A percentile compares a stretch with the other conserved stretches of the same genome.
Evolutionary conservation across 306 rosid species (phyloP).

Genomic region (Vigna trinervia): DNA sequence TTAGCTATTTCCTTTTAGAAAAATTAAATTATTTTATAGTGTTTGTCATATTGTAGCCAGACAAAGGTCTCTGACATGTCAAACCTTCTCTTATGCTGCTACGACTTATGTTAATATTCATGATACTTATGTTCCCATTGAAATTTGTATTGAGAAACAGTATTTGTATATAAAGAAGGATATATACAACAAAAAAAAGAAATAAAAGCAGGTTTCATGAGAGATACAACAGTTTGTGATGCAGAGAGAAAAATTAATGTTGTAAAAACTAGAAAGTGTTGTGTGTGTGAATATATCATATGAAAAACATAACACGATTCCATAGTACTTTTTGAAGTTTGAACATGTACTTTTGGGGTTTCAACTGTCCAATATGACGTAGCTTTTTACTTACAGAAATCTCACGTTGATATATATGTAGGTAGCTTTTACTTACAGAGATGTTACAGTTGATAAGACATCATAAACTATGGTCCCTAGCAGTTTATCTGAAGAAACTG

Average conservation of each 20-base stretch:
- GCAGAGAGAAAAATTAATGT: neutral
- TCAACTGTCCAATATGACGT: conserved; percentile 33
- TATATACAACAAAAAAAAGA: neutral
- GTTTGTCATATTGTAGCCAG: conserved; percentile 17
- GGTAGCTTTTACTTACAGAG: neutral
- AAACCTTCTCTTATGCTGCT: conserved; percentile 15
- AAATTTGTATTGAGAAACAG: neutral
- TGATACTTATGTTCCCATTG: too few relatives aligned
- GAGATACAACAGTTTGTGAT: neutral
- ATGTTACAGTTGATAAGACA: conserved; percentile 24
- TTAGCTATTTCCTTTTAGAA: neutral
- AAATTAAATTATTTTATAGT: neutral
- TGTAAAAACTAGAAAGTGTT: neutral
- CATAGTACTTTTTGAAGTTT: neutral
- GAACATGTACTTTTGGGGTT: neutral
- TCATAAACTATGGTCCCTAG: conserved; percentile 41
- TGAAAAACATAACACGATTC: neutral
- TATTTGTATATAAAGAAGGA: neutral
- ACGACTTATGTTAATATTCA: too few relatives aligned
- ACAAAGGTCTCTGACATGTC: neutral
- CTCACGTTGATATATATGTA: conserved; percentile 38
- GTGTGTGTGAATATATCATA: neutral
- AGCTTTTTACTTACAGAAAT: neutral
- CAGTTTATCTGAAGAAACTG: conserved; percentile 23
- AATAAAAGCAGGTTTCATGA: too few relatives aligned